Conservation (phyloP, 257 asterid species). For the Gardenia jasminoides region DNA sequence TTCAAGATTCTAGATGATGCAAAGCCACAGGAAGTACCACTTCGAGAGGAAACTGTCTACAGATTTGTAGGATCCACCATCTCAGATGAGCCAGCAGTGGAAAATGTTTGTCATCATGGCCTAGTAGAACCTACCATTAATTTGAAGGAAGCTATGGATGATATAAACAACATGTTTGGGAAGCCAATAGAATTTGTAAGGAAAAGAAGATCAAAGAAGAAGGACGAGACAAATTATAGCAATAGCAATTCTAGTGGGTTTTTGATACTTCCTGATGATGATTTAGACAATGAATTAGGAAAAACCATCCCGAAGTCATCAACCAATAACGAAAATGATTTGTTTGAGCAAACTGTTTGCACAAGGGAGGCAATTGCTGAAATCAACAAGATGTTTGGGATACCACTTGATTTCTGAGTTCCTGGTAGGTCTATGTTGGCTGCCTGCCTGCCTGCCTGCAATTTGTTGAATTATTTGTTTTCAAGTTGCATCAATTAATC, state of each 20-base stretch:
- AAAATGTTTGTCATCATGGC: conserved; percentile 94
- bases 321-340: conserved; percentile 38
- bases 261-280: conserved; percentile 70
- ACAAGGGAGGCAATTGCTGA: conserved; percentile 90
- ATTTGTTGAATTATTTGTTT: conserved; percentile 7
- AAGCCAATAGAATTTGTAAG: conserved; percentile 79
- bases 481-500: conserved; percentile 7
- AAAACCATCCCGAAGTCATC: conserved; percentile 43
- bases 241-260: conserved; percentile 41
- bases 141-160: conserved; percentile 95
- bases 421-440: conserved; percentile 34
- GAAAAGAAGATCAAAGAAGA: conserved; percentile 67
- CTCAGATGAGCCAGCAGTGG: conserved; percentile 70
- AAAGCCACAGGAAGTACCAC: conserved; percentile 42
- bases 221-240: conserved; percentile 34
- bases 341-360: conserved; percentile 77
- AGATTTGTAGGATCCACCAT: conserved; percentile 93
- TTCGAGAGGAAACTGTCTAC: conserved; percentile 76
- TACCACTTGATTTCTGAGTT: conserved; percentile 79
- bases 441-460: not conserved
- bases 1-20: conserved; percentile 32
- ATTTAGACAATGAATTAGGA: conserved; percentile 36
- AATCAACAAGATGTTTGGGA: conserved; percentile 79
- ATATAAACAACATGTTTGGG: conserved; percentile 90
- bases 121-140: conserved; percentile 88